A percentile compares a stretch with the other conserved stretches of the same genome.
phyloP scores from a whole-genome alignment of 1,284 basidiomycete species.

The Cutaneotrichosporon cavernicola region DNA sequence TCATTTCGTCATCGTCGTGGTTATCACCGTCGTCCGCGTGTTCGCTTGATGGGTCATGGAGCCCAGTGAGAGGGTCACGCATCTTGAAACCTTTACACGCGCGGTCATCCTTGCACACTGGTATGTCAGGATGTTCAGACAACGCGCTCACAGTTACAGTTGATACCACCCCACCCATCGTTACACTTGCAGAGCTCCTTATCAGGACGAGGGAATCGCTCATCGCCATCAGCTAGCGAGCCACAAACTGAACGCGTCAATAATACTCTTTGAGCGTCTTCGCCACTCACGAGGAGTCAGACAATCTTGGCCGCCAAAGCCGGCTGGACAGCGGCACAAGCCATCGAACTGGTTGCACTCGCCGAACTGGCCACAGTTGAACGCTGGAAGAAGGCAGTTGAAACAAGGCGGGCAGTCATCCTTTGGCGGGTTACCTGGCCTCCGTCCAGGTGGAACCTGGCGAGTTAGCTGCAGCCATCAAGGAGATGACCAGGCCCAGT shows the following conservation, averaged over 20 bases:
- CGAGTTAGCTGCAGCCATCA: not conserved
- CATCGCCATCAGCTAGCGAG: slow-evolving; percentile 81
- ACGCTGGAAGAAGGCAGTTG: slow-evolving; percentile 78
- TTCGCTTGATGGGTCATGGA: slow-evolving; percentile 33
- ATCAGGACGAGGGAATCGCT: slow-evolving; percentile 73
- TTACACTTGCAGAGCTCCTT: slow-evolving; percentile 81
- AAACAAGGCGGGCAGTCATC: slow-evolving; percentile 63
- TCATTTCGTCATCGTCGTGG: slow-evolving; percentile 56
- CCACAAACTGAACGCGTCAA: slow-evolving; percentile 67
- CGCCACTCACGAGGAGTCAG: slow-evolving; percentile 64
- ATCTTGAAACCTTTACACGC: slow-evolving; percentile 76
- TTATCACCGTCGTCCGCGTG: slow-evolving; percentile 52
- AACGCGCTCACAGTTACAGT: slow-evolving; percentile 77
- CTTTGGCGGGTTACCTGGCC: slow-evolving; percentile 14
- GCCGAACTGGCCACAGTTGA: slow-evolving; percentile 80
- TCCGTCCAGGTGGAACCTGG: not conserved
- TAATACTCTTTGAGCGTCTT: not conserved
- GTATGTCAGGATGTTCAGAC: slow-evolving; percentile 2
- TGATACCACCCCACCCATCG: slow-evolving; percentile 91
- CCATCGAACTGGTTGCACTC: slow-evolving; percentile 83
- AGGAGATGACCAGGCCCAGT: not conserved
- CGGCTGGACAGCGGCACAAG: slow-evolving; percentile 83
- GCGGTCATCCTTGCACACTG: slow-evolving; percentile 79
- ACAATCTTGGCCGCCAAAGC: slow-evolving; percentile 89
- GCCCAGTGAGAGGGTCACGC: slow-evolving; percentile 40